These are phyloP conservation scores for Gossypium laxum DNA, from an alignment of 441 rosid genomes.

Conservation along the genomic window DNA sequence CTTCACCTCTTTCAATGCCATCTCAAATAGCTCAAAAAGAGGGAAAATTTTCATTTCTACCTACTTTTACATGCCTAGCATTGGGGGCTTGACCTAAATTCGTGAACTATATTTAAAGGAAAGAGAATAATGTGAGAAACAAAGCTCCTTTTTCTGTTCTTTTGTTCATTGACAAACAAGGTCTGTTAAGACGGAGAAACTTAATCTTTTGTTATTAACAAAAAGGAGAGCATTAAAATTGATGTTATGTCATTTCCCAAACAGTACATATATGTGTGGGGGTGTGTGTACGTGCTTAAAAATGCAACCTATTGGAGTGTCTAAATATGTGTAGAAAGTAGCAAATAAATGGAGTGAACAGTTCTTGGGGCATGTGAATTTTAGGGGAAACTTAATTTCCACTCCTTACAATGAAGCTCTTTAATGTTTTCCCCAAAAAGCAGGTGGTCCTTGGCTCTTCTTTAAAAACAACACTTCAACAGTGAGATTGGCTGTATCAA, in stretches of 20 bases:
- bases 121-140: neutral
- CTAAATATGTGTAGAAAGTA: neutral
- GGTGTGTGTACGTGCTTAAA: neutral
- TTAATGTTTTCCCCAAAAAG: conserved; percentile 20
- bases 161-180: neutral
- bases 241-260: neutral
- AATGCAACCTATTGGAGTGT: neutral
- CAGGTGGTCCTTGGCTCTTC: conserved; percentile 33
- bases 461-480: conserved; percentile 8
- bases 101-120: neutral
- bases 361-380: conserved; percentile 19
- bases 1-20: neutral
- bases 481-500: conserved; percentile 10
- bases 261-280: neutral
- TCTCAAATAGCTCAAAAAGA: neutral
- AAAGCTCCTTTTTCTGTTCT: neutral
- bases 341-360: conserved; percentile 7
- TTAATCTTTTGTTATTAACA: neutral
- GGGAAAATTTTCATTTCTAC: neutral
- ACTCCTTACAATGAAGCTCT: conserved; percentile 10
- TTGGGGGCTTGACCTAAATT: neutral
- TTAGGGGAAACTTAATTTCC: conserved; percentile 31
- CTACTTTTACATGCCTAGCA: no score
- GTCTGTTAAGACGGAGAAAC: neutral
- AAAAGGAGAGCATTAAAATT: neutral